phyloP scores from a whole-genome alignment of 805 yeast species.

The Candida adriatica region DNA sequence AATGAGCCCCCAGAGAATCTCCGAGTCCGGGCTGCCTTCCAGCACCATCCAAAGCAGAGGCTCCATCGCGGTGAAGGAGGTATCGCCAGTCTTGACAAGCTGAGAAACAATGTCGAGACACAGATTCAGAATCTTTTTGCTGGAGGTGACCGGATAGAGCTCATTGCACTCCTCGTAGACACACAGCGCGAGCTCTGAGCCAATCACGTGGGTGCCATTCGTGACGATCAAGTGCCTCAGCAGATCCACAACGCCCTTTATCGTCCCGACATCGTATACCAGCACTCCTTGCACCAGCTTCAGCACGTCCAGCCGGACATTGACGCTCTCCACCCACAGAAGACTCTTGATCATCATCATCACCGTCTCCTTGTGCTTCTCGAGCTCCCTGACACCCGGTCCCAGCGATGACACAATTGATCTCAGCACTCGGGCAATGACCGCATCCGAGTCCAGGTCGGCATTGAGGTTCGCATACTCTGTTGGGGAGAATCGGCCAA shows the following conservation, averaged over 20 bases:
- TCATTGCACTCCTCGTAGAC: slow-evolving; percentile 35
- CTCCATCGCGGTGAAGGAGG: slow-evolving; percentile 40
- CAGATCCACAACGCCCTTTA: slow-evolving; percentile 25
- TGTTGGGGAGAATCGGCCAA: slow-evolving; percentile 37
- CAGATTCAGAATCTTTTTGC: slow-evolving; percentile 31
- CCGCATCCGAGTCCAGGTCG: slow-evolving; percentile 37
- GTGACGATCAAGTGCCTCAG: slow-evolving; percentile 27
- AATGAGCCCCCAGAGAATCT: slow-evolving; percentile 39
- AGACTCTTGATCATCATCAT: slow-evolving; percentile 31
- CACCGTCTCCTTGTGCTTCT: slow-evolving; percentile 25
- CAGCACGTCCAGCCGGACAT: slow-evolving; percentile 30
- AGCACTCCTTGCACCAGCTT: slow-evolving; percentile 38
- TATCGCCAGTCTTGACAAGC: slow-evolving; percentile 44
- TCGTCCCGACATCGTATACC: slow-evolving; percentile 36
- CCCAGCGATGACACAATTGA: slow-evolving; percentile 47
- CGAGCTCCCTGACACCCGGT: slow-evolving; percentile 40
- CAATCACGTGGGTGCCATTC: slow-evolving; percentile 25
- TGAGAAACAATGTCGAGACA: slow-evolving; percentile 56
- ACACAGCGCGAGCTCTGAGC: slow-evolving; percentile 24
- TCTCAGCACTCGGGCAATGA: slow-evolving; percentile 37
- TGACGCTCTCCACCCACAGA: slow-evolving; percentile 28
- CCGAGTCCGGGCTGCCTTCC: slow-evolving; percentile 38
- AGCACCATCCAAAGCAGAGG: slow-evolving; percentile 55
- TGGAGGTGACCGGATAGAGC: slow-evolving; percentile 39
- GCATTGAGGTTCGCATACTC: slow-evolving; percentile 43